phyloP scores from a whole-genome alignment of 2,329 filamentous ascomycete species.

The Sclerotinia nivalis region DNA sequence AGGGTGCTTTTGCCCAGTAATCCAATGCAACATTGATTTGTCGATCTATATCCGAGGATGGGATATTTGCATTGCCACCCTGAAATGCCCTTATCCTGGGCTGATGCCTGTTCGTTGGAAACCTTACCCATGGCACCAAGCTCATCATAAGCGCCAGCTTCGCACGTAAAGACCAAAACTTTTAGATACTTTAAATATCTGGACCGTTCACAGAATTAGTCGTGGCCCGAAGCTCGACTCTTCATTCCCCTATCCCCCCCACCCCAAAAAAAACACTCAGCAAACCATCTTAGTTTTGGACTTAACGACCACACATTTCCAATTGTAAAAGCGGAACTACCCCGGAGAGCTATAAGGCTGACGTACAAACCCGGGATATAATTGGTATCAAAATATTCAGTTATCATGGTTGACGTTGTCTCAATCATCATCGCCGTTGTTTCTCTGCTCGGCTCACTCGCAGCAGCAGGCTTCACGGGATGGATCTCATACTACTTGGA shows the following conservation, averaged over 20 bases:
- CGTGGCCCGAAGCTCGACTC: background rate
- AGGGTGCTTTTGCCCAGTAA: background rate
- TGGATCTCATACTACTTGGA: slow-evolving; percentile 38
- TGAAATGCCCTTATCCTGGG: background rate
- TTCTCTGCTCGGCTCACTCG: slow-evolving; percentile 35
- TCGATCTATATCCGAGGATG: background rate
- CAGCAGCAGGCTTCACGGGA: slow-evolving; percentile 35
- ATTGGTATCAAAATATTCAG: no score
- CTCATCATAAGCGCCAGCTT: slow-evolving; percentile 15
- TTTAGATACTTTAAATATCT: background rate
- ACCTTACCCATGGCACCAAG: background rate
- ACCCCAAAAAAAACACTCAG: background rate
- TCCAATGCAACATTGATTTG: background rate
- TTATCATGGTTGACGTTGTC: slow-evolving; percentile 31
- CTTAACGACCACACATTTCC: background rate
- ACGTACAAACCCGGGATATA: background rate
- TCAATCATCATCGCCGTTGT: slow-evolving; percentile 36
- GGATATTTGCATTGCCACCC: background rate
- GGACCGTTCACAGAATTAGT: background rate
- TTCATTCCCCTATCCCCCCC: no score
- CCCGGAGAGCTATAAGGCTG: background rate
- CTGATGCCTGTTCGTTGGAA: background rate
- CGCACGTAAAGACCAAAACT: background rate
- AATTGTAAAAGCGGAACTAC: background rate
- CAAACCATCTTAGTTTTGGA: background rate